Base-by-base conservation (phyloP, 352 stramenopile genomes). In the Phytopythium kandeliae region DNA sequence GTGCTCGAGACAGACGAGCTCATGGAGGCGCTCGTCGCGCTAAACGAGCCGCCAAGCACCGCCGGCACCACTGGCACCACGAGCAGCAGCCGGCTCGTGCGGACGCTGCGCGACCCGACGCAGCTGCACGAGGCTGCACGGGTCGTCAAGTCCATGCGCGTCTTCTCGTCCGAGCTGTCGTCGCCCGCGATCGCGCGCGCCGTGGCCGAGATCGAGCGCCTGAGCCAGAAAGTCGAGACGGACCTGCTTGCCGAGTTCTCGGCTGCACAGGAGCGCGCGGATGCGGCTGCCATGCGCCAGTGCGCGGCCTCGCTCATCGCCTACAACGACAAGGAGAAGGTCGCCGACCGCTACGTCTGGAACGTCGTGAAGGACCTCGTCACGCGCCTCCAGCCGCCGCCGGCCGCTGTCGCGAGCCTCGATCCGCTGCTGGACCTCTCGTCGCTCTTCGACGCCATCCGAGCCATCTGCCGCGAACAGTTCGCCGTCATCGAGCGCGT, bases 321-420 rank as follows among this genome's bases (percentile, higher is more conserved):
- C 49, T 90, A 89, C 63, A 89, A 85, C 34, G 77, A 86, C 57
- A 86, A 87, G 44, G 82, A 92, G 28, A 91, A 89, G 50, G 76
- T 91, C 4, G 74, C 75, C 1, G 82, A 92, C 53, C 77, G 79
- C 40, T 92, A 83, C 41, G 79, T 92, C 28, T 92, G 82, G 82
- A 92, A 92, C 48, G 72, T 92, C 36, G 83, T 91, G 58, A 87
- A 86, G 40, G 75, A 89, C 28, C 63, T 59, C 11, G 60, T 92
- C 11, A 70, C 73, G 8, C 86, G 43, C 11, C 42, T 48, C 16
- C 42, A 35, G 42, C 25, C 42, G 28, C 25, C 42, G 6, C 5
- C 51, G 10, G 59, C 56, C 12, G 80, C 74, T 1, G 40, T 82
- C 21, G 11, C 38, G 21, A n/a, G n/a, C n/a, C 21, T 15, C 5